Evolutionary conservation across 1,284 basidiomycete genomes (phyloP), one percentile per base, ranked within the genome.

Genomic region (Puccinia novopanici): DNA sequence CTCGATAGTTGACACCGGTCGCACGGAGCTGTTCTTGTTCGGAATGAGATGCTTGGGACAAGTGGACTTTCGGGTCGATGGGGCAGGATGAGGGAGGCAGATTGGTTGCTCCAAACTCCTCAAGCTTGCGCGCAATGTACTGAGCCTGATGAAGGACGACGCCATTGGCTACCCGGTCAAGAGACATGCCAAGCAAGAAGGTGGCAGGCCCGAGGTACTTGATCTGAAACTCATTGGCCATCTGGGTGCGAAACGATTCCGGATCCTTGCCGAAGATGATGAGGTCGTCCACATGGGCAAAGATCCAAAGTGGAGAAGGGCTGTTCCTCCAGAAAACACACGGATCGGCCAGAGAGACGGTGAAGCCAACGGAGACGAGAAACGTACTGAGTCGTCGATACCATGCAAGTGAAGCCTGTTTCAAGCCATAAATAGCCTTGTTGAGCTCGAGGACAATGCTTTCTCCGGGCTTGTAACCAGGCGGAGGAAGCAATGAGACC

Each of bases 401-500:
- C 30, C 72, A 75, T 9, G 34, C 27, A 45, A 59, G 72, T n/a
- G 72, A 52, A 1, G 52, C 52, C 45, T 75, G 72, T 27, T 61
- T 75, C 0, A 75, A n/a, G 22, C 72, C 54, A 24, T 75, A 61
- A 4, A 75, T 37, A 6, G 72, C 54, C 42, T 75, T 75, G 8
- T 75, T 75, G 6, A 75, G n/a, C 22, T 22, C 13, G 12, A 75
- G 37, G 10, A 50, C n/a, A 72, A 54, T 54, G 22, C 5, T 54
- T 12, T 8, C 1, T n/a, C n/a, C 22, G 17, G 37, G 1, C 22
- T 24, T 8, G 24, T 42, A 15, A 0, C 59, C 59, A 4, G 5
- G 4, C 2, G 59, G 59, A 0, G 27, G 27, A 37, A 24, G 10
- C 10, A 63, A 1, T 2, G 2, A 40, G 0, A 63, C 24, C 15